Evolutionary conservation across 345 rosid species (phyloP).

Genomic region (Garcia nutans): DNA sequence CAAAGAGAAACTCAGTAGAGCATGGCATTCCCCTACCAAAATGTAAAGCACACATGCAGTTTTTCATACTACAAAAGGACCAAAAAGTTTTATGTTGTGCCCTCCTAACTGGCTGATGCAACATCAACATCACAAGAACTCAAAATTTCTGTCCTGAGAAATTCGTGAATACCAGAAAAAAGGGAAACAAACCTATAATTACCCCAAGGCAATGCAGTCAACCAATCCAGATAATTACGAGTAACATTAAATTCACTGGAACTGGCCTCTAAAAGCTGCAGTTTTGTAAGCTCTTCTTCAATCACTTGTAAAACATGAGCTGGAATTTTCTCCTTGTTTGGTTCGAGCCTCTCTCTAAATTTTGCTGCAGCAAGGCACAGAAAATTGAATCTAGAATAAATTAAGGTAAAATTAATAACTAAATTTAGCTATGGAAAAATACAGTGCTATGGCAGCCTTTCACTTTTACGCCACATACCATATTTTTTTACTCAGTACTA

Average conservation of each 20-base stretch:
- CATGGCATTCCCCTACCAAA: background rate
- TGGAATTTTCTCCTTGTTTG: conserved; percentile 82
- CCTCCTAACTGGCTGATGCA: background rate
- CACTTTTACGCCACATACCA: too few relatives aligned
- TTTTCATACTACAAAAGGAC: background rate
- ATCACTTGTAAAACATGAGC: conserved; percentile 88
- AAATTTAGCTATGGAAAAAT: background rate
- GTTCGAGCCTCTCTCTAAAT: conserved; percentile 91
- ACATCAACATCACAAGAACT: background rate
- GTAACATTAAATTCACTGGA: conserved; percentile 99
- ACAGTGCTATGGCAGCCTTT: too few relatives aligned
- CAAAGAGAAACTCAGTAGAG: too few relatives aligned
- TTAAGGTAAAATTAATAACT: background rate
- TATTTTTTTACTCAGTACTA: too few relatives aligned
- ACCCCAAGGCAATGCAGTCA: conserved; percentile 96
- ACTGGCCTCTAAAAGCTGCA: conserved; percentile 98
- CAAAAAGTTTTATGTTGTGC: too few relatives aligned
- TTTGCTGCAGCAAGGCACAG: conserved; percentile 54
- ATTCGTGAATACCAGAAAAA: conserved; percentile 5
- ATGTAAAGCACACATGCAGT: background rate
- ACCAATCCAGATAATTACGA: conserved; percentile 98
- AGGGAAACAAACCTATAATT: conserved; percentile 67
- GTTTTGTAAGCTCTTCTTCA: conserved; percentile 95
- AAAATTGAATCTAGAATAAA: too few relatives aligned
- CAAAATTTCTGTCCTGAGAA: background rate